Conservation (phyloP, 768 basidiomycete species). For the Pisolithus albus region DNA sequence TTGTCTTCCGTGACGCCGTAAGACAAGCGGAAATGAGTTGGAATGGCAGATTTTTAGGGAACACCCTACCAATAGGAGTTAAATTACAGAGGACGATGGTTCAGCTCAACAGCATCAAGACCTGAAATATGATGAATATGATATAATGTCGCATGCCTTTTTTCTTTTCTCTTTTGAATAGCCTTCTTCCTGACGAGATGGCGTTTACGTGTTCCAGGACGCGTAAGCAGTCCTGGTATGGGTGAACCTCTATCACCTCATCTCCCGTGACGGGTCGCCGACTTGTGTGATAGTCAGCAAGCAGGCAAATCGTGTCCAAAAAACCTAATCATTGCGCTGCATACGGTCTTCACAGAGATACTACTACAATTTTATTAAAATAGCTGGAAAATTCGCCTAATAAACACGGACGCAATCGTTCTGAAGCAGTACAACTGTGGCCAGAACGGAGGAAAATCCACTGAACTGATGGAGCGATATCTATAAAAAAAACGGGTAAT, state of each 20-base stretch:
- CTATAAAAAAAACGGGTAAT: slow-evolving; percentile 8
- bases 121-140: too few species aligned
- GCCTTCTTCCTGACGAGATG: too few species aligned
- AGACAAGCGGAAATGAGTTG: slow-evolving; percentile 17
- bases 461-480: slow-evolving; percentile 8
- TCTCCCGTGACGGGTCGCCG: too few species aligned
- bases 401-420: too few species aligned
- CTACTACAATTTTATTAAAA: slow-evolving; percentile 17
- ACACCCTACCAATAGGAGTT: neutral
- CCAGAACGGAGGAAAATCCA: slow-evolving; percentile 2
- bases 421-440: neutral
- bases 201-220: too few species aligned
- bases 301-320: too few species aligned
- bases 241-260: too few species aligned
- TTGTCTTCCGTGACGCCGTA: slow-evolving; percentile 7
- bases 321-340: neutral
- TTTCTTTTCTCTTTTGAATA: too few species aligned
- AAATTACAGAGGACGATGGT: neutral
- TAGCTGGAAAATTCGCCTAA: slow-evolving; percentile 3
- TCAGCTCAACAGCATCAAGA: too few species aligned
- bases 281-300: too few species aligned
- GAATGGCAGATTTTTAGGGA: neutral
- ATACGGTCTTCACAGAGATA: slow-evolving; percentile 15
- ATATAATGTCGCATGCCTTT: too few species aligned
- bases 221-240: too few species aligned